A percentile compares a stretch with the other conserved stretches of the same genome.
phyloP scores from a whole-genome alignment of 2,329 filamentous ascomycete genomes.

The Chrysosphaeria jannelii region DNA sequence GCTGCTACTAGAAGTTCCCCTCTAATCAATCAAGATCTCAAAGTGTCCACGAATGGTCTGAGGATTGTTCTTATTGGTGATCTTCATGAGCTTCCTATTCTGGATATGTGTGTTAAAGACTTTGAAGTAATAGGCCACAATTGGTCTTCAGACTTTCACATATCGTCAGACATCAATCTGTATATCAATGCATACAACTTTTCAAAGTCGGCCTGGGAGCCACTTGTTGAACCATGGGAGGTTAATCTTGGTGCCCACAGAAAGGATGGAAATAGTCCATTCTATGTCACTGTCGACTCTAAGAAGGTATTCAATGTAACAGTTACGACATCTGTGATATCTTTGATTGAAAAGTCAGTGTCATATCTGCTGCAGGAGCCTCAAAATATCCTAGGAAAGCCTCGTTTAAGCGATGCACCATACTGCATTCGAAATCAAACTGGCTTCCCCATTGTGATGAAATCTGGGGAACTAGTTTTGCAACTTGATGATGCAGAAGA shows the following conservation, averaged over 20 bases:
- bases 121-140: constrained; percentile 66
- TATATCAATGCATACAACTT: constrained; percentile 98
- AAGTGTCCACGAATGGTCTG: constrained; percentile 42
- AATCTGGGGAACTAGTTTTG: constrained; percentile 44
- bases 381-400: constrained; percentile 79
- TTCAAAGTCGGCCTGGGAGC: constrained; percentile 95
- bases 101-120: constrained; percentile 78
- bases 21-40: too few species aligned
- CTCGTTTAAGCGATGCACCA: constrained; percentile 67
- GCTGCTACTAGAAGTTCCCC: not conserved
- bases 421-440: constrained; percentile 91
- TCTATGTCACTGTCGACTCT: constrained; percentile 66
- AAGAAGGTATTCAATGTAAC: constrained; percentile 80
- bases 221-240: constrained; percentile 83
- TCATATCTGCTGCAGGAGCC: constrained; percentile 55
- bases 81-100: constrained; percentile 73
- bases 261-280: constrained; percentile 39
- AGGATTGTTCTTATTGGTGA: constrained; percentile 87
- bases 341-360: constrained; percentile 72
- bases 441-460: constrained; percentile 65
- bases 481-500: constrained; percentile 73
- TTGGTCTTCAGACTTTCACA: constrained; percentile 70
- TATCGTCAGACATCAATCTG: constrained; percentile 70
- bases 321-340: constrained; percentile 76
- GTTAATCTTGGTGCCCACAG: constrained; percentile 72